Percentiles rank a stretch among this genome's conserved stretches.
phyloP scores from a whole-genome alignment of 148 eudicot genomes.

The Camellia sinensis region DNA sequence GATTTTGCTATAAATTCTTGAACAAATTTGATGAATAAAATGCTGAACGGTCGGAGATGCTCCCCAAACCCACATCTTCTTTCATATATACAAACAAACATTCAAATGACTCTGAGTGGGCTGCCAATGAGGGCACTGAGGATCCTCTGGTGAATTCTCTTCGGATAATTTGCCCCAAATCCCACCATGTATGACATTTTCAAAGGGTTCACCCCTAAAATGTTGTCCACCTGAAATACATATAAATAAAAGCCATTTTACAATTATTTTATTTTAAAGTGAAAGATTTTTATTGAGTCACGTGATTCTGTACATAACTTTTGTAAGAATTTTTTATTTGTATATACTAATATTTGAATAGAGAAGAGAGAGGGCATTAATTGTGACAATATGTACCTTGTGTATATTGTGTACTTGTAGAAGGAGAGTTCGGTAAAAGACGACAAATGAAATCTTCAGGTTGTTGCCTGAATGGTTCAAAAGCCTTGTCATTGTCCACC shows the following conservation, averaged over 20 bases:
- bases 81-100: constrained; percentile 21
- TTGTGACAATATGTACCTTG: constrained; percentile 36
- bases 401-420: constrained; percentile 72
- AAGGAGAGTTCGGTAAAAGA: constrained; percentile 79
- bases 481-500: constrained; percentile 43
- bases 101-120: constrained; percentile 49
- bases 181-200: constrained; percentile 97
- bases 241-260: not conserved
- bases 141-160: constrained; percentile 85
- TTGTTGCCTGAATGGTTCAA: constrained; percentile 53
- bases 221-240: constrained; percentile 63
- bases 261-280: not conserved
- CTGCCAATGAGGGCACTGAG: constrained; percentile 62
- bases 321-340: too few species aligned
- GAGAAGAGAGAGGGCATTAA: not conserved
- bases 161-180: constrained; percentile 69
- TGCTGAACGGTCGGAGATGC: not conserved
- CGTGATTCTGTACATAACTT: too few species aligned
- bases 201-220: constrained; percentile 76
- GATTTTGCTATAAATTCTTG: too few species aligned
- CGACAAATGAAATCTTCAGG: constrained; percentile 83
- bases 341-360: too few species aligned
- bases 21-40: too few species aligned
- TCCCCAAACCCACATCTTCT: too few species aligned
- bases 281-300: too few species aligned